Conservation (phyloP, 192 early-diverging fungal genomes). For the Phlyctochytrium arcticum region DNA sequence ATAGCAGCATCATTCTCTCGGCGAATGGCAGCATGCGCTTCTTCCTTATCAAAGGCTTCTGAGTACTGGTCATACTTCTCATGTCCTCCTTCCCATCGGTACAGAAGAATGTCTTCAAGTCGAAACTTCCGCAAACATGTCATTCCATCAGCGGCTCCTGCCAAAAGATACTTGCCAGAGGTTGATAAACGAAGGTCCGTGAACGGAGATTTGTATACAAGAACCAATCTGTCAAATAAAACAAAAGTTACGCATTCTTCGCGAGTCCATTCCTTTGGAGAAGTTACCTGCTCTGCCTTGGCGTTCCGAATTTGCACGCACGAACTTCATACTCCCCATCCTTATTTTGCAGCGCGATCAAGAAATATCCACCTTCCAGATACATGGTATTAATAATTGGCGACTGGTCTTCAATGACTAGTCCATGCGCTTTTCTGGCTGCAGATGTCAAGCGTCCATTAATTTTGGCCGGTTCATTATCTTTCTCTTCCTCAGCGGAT, state of each 20-base stretch:
- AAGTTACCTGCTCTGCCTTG: slow-evolving; percentile 44
- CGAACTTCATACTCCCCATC: slow-evolving; percentile 48
- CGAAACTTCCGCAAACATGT: slow-evolving; percentile 41
- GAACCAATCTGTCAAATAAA: slow-evolving; percentile 31
- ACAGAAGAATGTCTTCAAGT: slow-evolving; percentile 39
- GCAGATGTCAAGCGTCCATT: slow-evolving; percentile 29
- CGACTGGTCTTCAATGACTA: slow-evolving; percentile 32
- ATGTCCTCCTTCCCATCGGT: slow-evolving; percentile 39
- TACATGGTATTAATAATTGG: slow-evolving; percentile 35
- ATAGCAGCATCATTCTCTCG: slow-evolving; percentile 2
- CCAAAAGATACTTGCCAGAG: slow-evolving; percentile 42
- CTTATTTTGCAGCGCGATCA: slow-evolving; percentile 45
- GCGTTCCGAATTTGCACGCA: slow-evolving; percentile 37
- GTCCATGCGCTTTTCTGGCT: slow-evolving; percentile 38
- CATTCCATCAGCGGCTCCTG: slow-evolving; percentile 41
- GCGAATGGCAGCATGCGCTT: slow-evolving; percentile 16
- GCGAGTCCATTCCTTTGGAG: too few relatives aligned
- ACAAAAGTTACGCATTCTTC: too few relatives aligned
- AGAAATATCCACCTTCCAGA: slow-evolving; percentile 51
- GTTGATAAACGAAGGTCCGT: slow-evolving; percentile 35
- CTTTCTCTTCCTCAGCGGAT: background rate
- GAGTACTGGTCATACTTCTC: slow-evolving; percentile 41
- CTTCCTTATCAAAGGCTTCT: slow-evolving; percentile 31
- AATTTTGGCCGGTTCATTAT: slow-evolving; percentile 4
- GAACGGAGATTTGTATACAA: slow-evolving; percentile 31